Conservation (phyloP, 495 filamentous ascomycete species). For the Pyronema domesticum region DNA sequence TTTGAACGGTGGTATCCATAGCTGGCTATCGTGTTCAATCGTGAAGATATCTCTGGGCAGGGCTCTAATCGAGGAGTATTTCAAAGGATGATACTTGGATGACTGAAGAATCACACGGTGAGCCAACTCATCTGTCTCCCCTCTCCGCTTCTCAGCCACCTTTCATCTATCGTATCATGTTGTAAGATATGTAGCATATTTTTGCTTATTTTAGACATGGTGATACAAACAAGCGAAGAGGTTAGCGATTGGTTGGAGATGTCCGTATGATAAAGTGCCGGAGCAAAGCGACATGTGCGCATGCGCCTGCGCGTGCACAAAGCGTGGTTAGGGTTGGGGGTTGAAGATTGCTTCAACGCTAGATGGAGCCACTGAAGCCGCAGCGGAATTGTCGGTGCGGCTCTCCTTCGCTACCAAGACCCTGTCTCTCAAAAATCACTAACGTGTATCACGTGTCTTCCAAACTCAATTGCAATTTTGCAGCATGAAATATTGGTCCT, state of each 20-base stretch:
- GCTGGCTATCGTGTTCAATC: not conserved
- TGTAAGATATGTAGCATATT: not conserved
- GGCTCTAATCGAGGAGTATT: not conserved
- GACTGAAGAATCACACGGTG: not conserved
- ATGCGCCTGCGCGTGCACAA: not conserved
- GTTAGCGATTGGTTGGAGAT: not conserved
- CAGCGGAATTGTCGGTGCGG: too few species aligned
- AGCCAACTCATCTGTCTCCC: not conserved
- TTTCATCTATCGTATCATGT: too few species aligned
- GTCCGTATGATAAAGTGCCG: not conserved
- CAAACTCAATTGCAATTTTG: too few species aligned
- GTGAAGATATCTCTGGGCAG: not conserved
- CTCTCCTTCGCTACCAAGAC: too few species aligned
- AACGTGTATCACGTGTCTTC: too few species aligned
- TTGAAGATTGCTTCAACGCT: too few species aligned
- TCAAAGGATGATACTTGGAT: not conserved
- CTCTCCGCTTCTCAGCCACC: not conserved
- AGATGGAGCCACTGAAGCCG: too few species aligned
- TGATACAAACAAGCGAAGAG: not conserved
- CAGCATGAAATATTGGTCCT: too few species aligned
- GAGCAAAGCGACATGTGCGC: too few species aligned
- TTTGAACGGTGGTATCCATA: not conserved
- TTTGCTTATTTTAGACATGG: not conserved
- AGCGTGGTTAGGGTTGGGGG: not conserved
- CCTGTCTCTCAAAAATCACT: too few species aligned